Evolutionary conservation across 257 asterid genomes (phyloP).

Genomic region (Penstemon newberryi): DNA sequence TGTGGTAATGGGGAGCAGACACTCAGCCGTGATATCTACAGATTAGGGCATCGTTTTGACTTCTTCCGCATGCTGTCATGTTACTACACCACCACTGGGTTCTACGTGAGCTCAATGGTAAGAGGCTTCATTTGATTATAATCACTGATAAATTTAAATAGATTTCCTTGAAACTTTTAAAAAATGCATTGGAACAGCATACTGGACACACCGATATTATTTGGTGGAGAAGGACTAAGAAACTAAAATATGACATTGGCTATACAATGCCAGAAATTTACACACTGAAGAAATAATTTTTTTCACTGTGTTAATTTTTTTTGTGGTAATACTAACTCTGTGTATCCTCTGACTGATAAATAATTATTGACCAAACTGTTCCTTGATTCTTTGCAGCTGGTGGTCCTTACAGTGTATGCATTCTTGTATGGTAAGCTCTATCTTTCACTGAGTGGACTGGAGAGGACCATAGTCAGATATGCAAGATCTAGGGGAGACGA

Average conservation of each 20-base stretch:
- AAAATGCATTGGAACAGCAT: not conserved
- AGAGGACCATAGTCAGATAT: constrained; percentile 60
- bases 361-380: constrained; percentile 16
- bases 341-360: not conserved
- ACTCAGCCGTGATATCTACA: constrained; percentile 89
- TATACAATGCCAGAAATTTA: not conserved
- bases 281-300: not conserved
- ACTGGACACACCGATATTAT: not conserved
- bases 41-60: constrained; percentile 95
- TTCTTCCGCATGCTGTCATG: constrained; percentile 94
- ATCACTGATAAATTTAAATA: not conserved
- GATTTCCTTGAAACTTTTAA: not conserved
- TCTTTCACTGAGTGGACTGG: constrained; percentile 88
- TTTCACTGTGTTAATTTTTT: not conserved
- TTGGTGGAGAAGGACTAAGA: constrained; percentile 16
- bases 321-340: no score
- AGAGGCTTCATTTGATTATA: constrained; percentile 28
- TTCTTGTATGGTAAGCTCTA: constrained; percentile 84
- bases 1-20: constrained; percentile 98
- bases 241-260: not conserved
- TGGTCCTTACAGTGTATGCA: constrained; percentile 84
- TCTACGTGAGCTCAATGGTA: constrained; percentile 94
- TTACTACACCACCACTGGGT: constrained; percentile 85
- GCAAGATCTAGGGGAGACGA: constrained; percentile 68
- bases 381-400: constrained; percentile 57